These are phyloP conservation scores for Alternaria brassicicola DNA, from an alignment of 2,329 filamentous ascomycete species.

Conservation along the genomic window DNA sequence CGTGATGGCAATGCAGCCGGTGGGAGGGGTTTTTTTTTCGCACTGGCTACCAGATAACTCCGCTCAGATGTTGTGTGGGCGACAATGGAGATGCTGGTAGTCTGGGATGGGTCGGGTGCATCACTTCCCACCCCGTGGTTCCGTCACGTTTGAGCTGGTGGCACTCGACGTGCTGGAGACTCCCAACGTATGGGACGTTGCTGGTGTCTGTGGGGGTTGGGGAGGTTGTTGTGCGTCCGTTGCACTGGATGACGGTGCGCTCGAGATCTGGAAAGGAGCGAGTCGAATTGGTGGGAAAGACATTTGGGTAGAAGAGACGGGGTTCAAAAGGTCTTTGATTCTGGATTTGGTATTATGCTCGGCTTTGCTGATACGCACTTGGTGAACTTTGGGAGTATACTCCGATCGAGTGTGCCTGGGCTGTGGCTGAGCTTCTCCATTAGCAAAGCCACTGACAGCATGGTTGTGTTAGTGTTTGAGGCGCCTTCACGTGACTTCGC, in stretches of 20 bases:
- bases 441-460: neutral
- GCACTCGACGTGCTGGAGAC: neutral
- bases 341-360: neutral
- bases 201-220: slow-evolving; percentile 16
- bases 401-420: neutral
- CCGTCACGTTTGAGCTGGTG: neutral
- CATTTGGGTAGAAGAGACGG: slow-evolving; percentile 1
- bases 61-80: too few species aligned
- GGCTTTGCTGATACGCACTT: neutral
- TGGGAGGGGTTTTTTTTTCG: too few species aligned
- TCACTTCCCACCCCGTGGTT: neutral
- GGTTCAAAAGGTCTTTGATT: neutral
- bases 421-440: neutral
- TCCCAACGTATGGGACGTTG: neutral
- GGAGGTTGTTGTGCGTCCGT: slow-evolving; percentile 22
- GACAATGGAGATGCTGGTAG: too few species aligned
- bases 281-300: slow-evolving; percentile 40
- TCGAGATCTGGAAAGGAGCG: slow-evolving; percentile 37
- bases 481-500: slow-evolving; percentile 34
- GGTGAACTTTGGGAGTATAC: neutral
- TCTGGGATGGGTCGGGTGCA: too few species aligned
- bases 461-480: slow-evolving; percentile 9
- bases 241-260: slow-evolving; percentile 23
- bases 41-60: too few species aligned
- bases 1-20: too few species aligned